phyloP scores from a whole-genome alignment of 352 stramenopile genomes.

The Globisporangium alternatum region DNA sequence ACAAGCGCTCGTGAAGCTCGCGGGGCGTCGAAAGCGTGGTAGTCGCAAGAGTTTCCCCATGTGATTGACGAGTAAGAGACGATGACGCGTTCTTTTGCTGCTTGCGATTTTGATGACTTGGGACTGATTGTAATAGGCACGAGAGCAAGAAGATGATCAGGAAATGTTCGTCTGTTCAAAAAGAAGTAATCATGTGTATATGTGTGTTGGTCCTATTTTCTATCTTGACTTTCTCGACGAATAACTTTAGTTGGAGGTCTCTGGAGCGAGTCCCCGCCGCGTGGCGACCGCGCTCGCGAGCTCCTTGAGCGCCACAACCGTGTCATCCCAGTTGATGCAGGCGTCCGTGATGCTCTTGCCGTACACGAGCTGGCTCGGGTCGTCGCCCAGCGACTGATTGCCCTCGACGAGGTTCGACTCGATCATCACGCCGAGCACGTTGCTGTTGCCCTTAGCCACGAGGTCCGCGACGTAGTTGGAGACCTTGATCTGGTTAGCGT shows the following conservation, averaged over 20 bases:
- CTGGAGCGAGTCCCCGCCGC: constrained; percentile 23
- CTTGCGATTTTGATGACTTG: neutral
- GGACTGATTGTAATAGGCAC: neutral
- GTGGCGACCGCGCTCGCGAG: constrained; percentile 53
- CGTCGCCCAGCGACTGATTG: constrained; percentile 75
- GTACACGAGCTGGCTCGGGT: constrained; percentile 71
- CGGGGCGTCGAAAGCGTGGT: constrained; percentile 9
- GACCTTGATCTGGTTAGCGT: constrained; percentile 83
- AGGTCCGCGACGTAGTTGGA: constrained; percentile 60
- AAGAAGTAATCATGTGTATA: neutral
- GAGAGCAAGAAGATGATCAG: neutral
- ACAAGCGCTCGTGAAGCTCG: constrained; percentile 12
- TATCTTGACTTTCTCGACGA: constrained; percentile 1
- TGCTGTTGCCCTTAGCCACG: constrained; percentile 57
- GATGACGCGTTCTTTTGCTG: neutral
- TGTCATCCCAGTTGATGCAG: constrained; percentile 85
- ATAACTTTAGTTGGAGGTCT: constrained; percentile 1
- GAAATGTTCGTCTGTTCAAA: constrained; percentile 2
- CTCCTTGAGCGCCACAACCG: constrained; percentile 53
- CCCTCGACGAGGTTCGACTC: constrained; percentile 87
- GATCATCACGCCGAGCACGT: constrained; percentile 86
- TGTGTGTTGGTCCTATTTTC: neutral
- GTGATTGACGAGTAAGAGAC: constrained; percentile 5
- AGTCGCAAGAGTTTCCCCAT: constrained; percentile 21
- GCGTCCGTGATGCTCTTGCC: constrained; percentile 87